Evolutionary conservation across 805 yeast genomes (phyloP).

Genomic region (Lipomyces orientalis): DNA sequence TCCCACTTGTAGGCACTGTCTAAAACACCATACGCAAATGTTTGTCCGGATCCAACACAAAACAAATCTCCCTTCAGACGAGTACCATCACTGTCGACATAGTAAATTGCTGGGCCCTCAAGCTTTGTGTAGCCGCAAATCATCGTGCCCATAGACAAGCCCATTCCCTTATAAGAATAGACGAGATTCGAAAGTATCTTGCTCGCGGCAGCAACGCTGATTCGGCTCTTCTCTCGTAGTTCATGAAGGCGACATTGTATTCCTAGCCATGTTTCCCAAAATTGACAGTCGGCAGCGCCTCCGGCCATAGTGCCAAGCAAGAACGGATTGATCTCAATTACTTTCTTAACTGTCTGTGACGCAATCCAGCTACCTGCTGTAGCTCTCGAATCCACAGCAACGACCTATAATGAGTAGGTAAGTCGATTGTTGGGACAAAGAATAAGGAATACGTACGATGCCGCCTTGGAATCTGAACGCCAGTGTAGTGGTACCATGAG

Average conservation of each 20-base stretch:
- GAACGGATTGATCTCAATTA: slow-evolving; percentile 93
- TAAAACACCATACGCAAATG: slow-evolving; percentile 97
- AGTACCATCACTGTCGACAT: slow-evolving; percentile 97
- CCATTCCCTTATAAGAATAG: slow-evolving; percentile 94
- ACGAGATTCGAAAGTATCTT: slow-evolving; percentile 89
- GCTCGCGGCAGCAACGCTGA: slow-evolving; percentile 95
- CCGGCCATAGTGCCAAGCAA: slow-evolving; percentile 98
- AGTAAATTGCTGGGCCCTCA: slow-evolving; percentile 94
- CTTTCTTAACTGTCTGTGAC: slow-evolving; percentile 96
- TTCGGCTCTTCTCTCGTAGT: slow-evolving; percentile 90
- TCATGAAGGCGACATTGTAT: slow-evolving; percentile 95
- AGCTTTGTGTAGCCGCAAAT: slow-evolving; percentile 94
- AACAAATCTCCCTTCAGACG: slow-evolving; percentile 92
- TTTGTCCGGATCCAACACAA: slow-evolving; percentile 99
- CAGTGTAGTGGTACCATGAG: slow-evolving; percentile 98
- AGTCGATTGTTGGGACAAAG: slow-evolving; percentile 38
- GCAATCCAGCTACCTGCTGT: slow-evolving; percentile 98
- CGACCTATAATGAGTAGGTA: slow-evolving; percentile 46
- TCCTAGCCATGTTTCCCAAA: slow-evolving; percentile 99
- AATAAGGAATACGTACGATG: slow-evolving; percentile 49
- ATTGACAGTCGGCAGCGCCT: slow-evolving; percentile 99
- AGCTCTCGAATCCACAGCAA: slow-evolving; percentile 98
- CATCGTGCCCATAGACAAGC: slow-evolving; percentile 99
- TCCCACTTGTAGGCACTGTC: slow-evolving; percentile 95
- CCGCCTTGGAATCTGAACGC: slow-evolving; percentile 97